Evolutionary conservation across 129 eudicot genomes (phyloP).

Genomic region (Glebionis coronaria): DNA sequence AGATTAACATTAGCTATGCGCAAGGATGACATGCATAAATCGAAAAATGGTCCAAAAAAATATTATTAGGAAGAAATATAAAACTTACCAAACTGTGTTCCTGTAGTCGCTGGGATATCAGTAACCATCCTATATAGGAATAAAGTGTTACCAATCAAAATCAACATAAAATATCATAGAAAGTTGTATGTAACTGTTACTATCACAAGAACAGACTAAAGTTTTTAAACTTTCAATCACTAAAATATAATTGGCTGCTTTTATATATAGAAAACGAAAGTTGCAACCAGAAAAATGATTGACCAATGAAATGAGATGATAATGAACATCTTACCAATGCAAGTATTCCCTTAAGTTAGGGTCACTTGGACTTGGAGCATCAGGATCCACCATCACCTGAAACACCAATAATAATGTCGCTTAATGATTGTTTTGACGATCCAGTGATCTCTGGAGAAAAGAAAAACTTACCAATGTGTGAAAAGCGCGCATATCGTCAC

Average conservation of each 20-base stretch:
- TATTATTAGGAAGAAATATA: not conserved
- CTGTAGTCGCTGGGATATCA: slow-evolving; percentile 86
- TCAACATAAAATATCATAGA: slow-evolving; percentile 15
- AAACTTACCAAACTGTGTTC: slow-evolving; percentile 63
- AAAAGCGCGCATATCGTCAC: slow-evolving; percentile 66
- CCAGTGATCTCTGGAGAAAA: not conserved
- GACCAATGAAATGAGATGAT: not conserved
- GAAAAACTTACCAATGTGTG: slow-evolving; percentile 52
- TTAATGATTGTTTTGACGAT: not conserved
- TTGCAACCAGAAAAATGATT: not conserved
- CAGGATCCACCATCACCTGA: slow-evolving; percentile 91
- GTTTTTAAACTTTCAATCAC: not conserved
- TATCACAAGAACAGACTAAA: not conserved
- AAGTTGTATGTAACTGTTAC: not conserved
- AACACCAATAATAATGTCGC: not conserved
- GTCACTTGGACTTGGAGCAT: slow-evolving; percentile 92
- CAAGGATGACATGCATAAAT: no score
- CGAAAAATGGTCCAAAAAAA: no score
- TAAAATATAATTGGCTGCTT: not conserved
- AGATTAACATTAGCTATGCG: no score
- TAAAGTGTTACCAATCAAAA: slow-evolving; percentile 20
- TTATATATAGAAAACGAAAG: slow-evolving; percentile 11
- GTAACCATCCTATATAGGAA: slow-evolving; percentile 61
- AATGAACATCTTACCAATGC: slow-evolving; percentile 53
- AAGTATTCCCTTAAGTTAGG: slow-evolving; percentile 74